Evolutionary conservation across 176 grass and related monocot genomes (phyloP).

Genomic region (Chrysopogon serrulatus): DNA sequence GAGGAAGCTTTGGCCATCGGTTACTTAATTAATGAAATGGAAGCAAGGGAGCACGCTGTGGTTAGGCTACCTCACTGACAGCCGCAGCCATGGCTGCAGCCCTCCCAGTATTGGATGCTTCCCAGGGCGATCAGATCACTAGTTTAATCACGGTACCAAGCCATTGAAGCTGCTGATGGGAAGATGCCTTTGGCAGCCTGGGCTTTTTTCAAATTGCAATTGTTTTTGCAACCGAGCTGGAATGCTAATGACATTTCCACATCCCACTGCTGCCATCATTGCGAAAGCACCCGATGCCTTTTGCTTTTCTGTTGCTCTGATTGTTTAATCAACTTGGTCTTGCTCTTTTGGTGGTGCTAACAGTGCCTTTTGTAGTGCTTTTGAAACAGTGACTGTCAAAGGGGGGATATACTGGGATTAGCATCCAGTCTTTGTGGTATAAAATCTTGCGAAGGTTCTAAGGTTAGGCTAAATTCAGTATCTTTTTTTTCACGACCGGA

Average conservation of each 20-base stretch:
- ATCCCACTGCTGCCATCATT: constrained; percentile 14
- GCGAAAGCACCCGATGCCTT: constrained; percentile 23
- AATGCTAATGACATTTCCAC: constrained; percentile 12
- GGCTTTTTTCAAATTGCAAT: not conserved
- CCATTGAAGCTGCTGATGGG: not conserved
- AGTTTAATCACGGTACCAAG: not conserved
- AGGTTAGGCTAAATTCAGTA: not conserved
- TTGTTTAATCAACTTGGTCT: constrained; percentile 23
- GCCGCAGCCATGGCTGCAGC: not conserved
- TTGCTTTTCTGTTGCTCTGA: not conserved
- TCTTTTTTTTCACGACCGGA: too few relatives aligned
- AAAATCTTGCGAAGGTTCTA: not conserved
- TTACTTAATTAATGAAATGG: constrained; percentile 22
- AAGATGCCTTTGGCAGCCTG: not conserved
- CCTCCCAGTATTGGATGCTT: too few relatives aligned
- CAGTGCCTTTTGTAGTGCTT: not conserved
- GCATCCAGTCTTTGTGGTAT: not conserved
- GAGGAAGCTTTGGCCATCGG: constrained; percentile 19
- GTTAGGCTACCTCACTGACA: constrained; percentile 20
- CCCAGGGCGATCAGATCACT: not conserved
- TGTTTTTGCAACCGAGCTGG: not conserved
- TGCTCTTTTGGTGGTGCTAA: not conserved
- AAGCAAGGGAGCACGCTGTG: constrained; percentile 24
- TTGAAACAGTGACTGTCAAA: constrained; percentile 1
- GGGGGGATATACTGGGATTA: constrained; percentile 22